A percentile compares a stretch with the other conserved stretches of the same genome.
These are phyloP conservation scores for Lasiosphaeria miniovina DNA, from an alignment of 495 filamentous ascomycete species.

Conservation along the genomic window DNA sequence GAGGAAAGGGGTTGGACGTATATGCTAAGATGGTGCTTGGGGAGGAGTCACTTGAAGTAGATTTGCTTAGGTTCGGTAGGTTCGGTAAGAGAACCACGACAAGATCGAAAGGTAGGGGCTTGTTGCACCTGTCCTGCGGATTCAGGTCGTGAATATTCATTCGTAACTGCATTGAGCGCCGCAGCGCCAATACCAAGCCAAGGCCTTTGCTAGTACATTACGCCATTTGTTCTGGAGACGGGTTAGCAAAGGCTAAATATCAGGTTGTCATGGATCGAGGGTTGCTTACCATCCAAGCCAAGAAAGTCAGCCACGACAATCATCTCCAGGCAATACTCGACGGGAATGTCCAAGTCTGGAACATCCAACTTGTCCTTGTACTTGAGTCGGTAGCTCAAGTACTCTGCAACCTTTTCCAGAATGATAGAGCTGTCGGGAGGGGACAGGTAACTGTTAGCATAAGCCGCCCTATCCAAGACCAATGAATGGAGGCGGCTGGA, in stretches of 20 bases:
- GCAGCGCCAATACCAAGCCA: too few relatives aligned
- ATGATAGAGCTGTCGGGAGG: conserved; percentile 60
- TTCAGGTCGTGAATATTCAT: too few relatives aligned
- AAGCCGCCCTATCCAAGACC: neutral
- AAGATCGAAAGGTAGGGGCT: neutral
- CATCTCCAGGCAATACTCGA: conserved; percentile 85
- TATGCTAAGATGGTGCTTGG: conserved; percentile 62
- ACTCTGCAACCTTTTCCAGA: conserved; percentile 88
- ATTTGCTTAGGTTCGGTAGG: neutral
- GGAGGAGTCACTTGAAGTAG: neutral
- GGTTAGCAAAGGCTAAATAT: conserved; percentile 4
- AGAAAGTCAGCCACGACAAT: conserved; percentile 87
- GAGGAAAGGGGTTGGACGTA: conserved; percentile 53
- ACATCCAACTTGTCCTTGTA: conserved; percentile 72
- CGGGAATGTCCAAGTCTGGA: conserved; percentile 85
- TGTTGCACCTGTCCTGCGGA: too few relatives aligned
- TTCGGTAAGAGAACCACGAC: neutral
- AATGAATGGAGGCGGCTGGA: neutral
- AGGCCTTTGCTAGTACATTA: neutral
- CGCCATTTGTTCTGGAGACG: conserved; percentile 17
- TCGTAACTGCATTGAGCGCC: too few relatives aligned
- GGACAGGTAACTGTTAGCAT: neutral
- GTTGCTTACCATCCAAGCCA: conserved; percentile 42
- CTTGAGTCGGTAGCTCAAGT: conserved; percentile 86
- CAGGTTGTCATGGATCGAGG: neutral